Evolutionary conservation across 2,329 filamentous ascomycete species (phyloP).

Genomic region (Talaromyces verruculosus): DNA sequence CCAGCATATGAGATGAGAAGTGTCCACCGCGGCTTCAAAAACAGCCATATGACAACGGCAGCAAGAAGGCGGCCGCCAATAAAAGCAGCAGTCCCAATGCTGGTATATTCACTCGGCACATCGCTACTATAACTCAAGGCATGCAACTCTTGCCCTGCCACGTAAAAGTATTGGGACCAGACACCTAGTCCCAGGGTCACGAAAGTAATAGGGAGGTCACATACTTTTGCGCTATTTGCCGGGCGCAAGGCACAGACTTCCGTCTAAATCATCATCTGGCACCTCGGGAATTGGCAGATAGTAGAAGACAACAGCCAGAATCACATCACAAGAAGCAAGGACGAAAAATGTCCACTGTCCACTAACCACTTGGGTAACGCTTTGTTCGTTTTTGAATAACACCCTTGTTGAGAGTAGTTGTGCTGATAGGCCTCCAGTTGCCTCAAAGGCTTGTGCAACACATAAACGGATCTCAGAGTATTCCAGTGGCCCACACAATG

Average conservation of each 20-base stretch:
- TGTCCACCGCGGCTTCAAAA: constrained; percentile 57
- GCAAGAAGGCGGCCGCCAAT: constrained; percentile 54
- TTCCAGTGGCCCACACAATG: constrained; percentile 15
- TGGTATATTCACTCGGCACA: not conserved
- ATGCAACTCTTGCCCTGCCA: constrained; percentile 56
- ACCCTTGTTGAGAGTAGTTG: constrained; percentile 58
- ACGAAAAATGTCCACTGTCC: constrained; percentile 66
- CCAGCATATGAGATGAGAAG: constrained; percentile 56
- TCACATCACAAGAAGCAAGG: constrained; percentile 59
- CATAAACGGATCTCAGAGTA: constrained; percentile 38
- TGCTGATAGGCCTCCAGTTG: constrained; percentile 59
- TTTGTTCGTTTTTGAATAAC: not conserved
- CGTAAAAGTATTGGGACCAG: constrained; percentile 60
- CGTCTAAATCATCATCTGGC: constrained; percentile 59
- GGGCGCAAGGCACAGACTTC: constrained; percentile 54
- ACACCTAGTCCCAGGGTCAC: constrained; percentile 56
- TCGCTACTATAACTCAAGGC: not conserved
- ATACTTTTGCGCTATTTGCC: constrained; percentile 48
- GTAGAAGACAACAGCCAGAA: constrained; percentile 59
- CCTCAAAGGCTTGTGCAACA: constrained; percentile 55
- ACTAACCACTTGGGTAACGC: constrained; percentile 57
- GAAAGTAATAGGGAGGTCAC: constrained; percentile 53
- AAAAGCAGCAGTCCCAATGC: not conserved
- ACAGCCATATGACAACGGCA: constrained; percentile 52
- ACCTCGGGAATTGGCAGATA: constrained; percentile 63